Percentiles rank a stretch among this genome's conserved stretches.
Conservation (phyloP, 768 basidiomycete genomes). For the Tricholomella constricta region DNA sequence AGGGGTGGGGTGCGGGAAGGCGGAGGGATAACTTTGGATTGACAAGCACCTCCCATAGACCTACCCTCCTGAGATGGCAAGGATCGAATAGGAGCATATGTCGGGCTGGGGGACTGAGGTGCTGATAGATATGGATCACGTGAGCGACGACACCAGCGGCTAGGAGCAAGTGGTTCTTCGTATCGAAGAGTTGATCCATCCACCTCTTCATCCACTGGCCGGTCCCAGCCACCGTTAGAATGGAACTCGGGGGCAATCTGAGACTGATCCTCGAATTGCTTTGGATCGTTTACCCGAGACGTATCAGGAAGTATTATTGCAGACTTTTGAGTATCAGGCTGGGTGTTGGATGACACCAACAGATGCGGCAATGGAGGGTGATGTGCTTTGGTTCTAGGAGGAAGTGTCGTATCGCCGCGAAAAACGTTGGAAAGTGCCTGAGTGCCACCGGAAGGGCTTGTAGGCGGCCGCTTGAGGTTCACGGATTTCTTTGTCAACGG, state of each 20-base stretch:
- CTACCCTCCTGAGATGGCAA: not conserved
- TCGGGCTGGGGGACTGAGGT: not conserved
- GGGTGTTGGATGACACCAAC: too few species aligned
- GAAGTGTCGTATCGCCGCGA: not conserved
- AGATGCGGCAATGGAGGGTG: not conserved
- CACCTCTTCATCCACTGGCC: constrained; percentile 12
- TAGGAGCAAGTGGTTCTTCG: not conserved
- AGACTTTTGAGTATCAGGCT: not conserved
- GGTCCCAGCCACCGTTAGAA: constrained; percentile 13
- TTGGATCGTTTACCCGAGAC: not conserved
- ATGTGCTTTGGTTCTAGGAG: not conserved
- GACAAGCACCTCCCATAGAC: not conserved
- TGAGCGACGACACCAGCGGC: not conserved
- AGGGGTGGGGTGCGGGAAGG: not conserved
- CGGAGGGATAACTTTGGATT: constrained; percentile 1
- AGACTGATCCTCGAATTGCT: constrained; percentile 6
- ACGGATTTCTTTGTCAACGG: not conserved
- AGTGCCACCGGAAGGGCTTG: not conserved
- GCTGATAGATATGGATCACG: constrained; percentile 20
- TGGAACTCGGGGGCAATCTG: constrained; percentile 15
- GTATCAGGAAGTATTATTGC: not conserved
- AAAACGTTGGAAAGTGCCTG: not conserved
- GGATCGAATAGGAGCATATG: not conserved
- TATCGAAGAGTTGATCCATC: not conserved
- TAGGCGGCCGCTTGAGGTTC: not conserved